Evolutionary conservation across 2,329 filamentous ascomycete species (phyloP), one percentile per base, ranked within the genome.

Genomic region (Trichoderma lentiforme): DNA sequence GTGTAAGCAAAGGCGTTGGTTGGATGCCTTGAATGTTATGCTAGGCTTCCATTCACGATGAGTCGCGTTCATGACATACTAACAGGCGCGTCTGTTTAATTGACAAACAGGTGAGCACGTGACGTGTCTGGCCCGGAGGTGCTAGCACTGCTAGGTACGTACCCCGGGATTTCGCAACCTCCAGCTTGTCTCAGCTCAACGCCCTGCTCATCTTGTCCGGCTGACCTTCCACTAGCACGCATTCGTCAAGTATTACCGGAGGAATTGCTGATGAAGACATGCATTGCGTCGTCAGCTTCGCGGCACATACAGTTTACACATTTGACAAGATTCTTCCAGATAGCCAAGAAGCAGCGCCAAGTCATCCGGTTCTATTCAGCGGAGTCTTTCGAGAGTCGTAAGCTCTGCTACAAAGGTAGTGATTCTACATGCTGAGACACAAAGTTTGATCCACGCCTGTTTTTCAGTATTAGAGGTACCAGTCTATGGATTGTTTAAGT

Each of bases 41-140:
- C 34, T 9, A 36, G 57, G 65, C 65, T 47, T 47, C 39, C 30
- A 61, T 68, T 72, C 39, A 68, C 66, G 57, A 51, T 70, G 21
- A 21, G 69, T 47, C 69, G 69, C 69, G 69, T 58, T 56, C 15
- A 26, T 28, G 43, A n/a, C 66, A 34, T 28, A 15, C 36, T 43
- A 34, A 32, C 26, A 56, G 70, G 68, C 73, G 73, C 72, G 72
- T 72, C 60, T 70, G 66, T 43, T 58, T 72, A 71, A 70, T 65
- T 32, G 66, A 43, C 60, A 70, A 53, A 79, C 78, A 74, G 78
- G 78, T 77, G 74, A 79, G 56, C 78, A 79, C 78, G 78, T 79
- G 78, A 71, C 39, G 14, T n/a, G 7, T 4, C 2, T 36, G 5
- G 3, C 4, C 4, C 14, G 26, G 34, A 9, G 57, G 66, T 61